Conservation (phyloP, 2,329 filamentous ascomycete genomes). For the Chaetomium sp. region DNA sequence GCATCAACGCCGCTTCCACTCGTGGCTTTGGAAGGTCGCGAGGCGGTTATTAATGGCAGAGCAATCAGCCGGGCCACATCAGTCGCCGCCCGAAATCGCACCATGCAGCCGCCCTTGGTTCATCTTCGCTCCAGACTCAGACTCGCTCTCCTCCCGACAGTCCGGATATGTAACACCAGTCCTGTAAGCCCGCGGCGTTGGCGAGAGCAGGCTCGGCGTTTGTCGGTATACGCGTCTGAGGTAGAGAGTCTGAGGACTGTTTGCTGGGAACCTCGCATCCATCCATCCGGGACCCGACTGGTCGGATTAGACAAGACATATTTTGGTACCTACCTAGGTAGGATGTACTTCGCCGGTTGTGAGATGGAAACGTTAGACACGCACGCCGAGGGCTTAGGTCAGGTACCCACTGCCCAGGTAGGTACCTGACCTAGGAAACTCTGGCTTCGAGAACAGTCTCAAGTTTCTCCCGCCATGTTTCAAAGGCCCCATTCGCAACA, state of each 20-base stretch:
- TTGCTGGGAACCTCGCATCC: not conserved
- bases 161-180: not conserved
- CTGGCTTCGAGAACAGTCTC: conserved; percentile 14
- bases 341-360: not conserved
- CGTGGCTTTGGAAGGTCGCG: not conserved
- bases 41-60: not conserved
- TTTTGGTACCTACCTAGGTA: not conserved
- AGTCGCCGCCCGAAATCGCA: not conserved
- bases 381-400: not conserved
- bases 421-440: too few relatives aligned
- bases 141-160: not conserved
- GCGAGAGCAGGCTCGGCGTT: not conserved
- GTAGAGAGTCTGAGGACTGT: not conserved
- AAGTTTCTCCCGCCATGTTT: conserved; percentile 10
- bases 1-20: not conserved
- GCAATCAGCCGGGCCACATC: not conserved
- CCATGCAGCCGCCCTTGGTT: conserved; percentile 2
- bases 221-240: not conserved
- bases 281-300: not conserved
- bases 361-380: conserved; percentile 7
- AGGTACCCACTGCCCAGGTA: too few relatives aligned
- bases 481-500: conserved; percentile 8
- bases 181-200: conserved; percentile 4
- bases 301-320: not conserved
- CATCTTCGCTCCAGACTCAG: not conserved